Base-by-base conservation (phyloP, 163 green algal genomes). In the Scenedesmus sp. region DNA sequence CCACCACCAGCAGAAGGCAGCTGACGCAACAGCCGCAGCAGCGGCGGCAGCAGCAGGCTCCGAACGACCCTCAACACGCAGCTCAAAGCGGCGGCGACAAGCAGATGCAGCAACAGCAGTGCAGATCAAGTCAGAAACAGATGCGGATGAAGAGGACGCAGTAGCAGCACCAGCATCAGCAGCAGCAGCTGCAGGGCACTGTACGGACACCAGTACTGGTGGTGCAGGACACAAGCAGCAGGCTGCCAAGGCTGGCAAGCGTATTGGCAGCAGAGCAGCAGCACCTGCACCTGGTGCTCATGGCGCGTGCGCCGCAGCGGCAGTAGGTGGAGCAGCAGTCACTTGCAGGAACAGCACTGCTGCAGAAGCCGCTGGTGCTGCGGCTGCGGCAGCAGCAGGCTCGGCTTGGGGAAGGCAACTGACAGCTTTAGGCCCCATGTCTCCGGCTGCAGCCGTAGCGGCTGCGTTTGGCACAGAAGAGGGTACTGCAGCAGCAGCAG, bases 291-390 rank as follows among this genome's bases (percentile, higher is more conserved):
- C n/a, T n/a, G n/a, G n/a, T n/a, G n/a, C n/a, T n/a, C n/a, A n/a
- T n/a, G n/a, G n/a, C n/a, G n/a, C n/a, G n/a, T n/a, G n/a, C n/a
- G n/a, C n/a, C n/a, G n/a, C n/a, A 46, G 35, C 80, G 13, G 13
- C 80, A 86, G 80, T 35, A 59, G 79, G 26, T 68, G 79, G 42
- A 68, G 79, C n/a, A 84, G 79, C 79, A 85, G n/a, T n/a, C n/a
- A n/a, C n/a, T n/a, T n/a, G n/a, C n/a, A n/a, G n/a, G n/a, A n/a
- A n/a, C n/a, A n/a, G n/a, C n/a, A n/a, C n/a, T n/a, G n/a, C n/a
- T n/a, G n/a, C n/a, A n/a, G n/a, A n/a, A n/a, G n/a, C n/a, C n/a
- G n/a, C n/a, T n/a, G n/a, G n/a, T n/a, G n/a, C n/a, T n/a, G n/a
- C n/a, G n/a, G 40, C 78, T 13, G 78, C n/a, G 4, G 78, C 78